These are phyloP conservation scores for Leccinum uliginosum DNA, from an alignment of 768 basidiomycete genomes.

Conservation along the genomic window DNA sequence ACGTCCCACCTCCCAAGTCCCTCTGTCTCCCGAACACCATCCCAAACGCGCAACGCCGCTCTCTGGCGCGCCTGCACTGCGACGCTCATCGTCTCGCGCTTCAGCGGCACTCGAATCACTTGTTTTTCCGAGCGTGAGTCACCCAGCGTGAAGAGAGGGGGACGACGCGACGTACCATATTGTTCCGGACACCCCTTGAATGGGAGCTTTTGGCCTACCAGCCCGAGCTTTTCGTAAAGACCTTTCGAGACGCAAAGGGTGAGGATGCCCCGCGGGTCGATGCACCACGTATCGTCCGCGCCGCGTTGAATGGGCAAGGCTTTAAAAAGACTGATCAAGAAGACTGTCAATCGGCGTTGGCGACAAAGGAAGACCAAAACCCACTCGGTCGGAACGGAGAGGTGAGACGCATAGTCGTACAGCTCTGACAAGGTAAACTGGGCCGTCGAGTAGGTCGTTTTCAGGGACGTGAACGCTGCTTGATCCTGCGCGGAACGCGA, in stretches of 20 bases:
- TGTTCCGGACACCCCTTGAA: constrained; percentile 47
- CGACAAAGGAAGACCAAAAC: background rate
- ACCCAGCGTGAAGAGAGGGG: background rate
- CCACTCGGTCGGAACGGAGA: constrained; percentile 11
- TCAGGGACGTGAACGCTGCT: constrained; percentile 37
- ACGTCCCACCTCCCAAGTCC: constrained; percentile 44
- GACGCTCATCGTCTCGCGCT: constrained; percentile 35
- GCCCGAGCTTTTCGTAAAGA: constrained; percentile 58
- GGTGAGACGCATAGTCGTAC: constrained; percentile 33
- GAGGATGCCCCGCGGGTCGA: constrained; percentile 58
- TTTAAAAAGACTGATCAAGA: constrained; percentile 32
- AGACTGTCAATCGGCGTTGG: background rate
- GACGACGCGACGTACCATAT: constrained; percentile 38
- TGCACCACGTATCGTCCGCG: constrained; percentile 62
- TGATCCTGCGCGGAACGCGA: constrained; percentile 37
- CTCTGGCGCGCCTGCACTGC: constrained; percentile 36
- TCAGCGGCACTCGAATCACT: constrained; percentile 49
- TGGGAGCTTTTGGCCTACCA: constrained; percentile 52
- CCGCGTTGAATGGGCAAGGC: constrained; percentile 30
- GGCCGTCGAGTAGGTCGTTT: constrained; percentile 43
- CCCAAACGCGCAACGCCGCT: constrained; percentile 47
- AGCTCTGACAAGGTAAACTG: constrained; percentile 42
- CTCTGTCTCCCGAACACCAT: constrained; percentile 34
- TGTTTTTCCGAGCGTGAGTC: background rate
- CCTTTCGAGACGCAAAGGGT: constrained; percentile 52